phyloP scores from a whole-genome alignment of 345 rosid species.

The Fremontodendron californicum region DNA sequence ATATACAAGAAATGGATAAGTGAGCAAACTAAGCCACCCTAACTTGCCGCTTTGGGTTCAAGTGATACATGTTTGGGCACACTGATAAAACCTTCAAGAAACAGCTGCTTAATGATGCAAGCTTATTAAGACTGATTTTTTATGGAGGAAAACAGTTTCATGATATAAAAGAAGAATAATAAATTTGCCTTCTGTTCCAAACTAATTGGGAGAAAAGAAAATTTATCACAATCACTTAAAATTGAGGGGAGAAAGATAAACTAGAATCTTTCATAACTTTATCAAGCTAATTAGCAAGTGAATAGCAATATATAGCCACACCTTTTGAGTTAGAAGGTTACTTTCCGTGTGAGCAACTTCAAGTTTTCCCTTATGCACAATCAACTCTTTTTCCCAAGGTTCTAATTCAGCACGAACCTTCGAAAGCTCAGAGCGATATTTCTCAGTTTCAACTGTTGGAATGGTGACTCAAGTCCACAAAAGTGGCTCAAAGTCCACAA shows the following conservation, averaged over 20 bases:
- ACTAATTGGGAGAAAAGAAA: not conserved
- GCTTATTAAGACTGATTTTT: not conserved
- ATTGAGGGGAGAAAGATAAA: not conserved
- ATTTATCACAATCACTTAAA: not conserved
- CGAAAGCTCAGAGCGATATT: slow-evolving; percentile 67
- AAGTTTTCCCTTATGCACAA: slow-evolving; percentile 83
- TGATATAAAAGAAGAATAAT: not conserved
- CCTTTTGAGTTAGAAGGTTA: slow-evolving; percentile 81
- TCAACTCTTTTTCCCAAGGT: slow-evolving; percentile 90
- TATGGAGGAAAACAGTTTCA: not conserved
- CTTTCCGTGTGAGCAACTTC: slow-evolving; percentile 83
- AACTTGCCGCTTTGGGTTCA: not conserved
- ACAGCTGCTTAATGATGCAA: not conserved
- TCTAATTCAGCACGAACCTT: slow-evolving; percentile 80
- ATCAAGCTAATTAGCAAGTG: not conserved
- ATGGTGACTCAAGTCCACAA: too few species aligned
- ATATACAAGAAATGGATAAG: not conserved
- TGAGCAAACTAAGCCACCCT: not conserved
- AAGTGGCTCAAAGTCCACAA: too few species aligned
- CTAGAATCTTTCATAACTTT: not conserved
- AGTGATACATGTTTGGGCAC: not conserved
- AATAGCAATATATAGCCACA: slow-evolving; percentile 23
- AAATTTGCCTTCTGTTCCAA: not conserved
- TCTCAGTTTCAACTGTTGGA: slow-evolving; percentile 90
- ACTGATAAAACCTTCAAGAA: not conserved